Percentiles rank a stretch among this genome's conserved stretches.
phyloP scores from a whole-genome alignment of 2,329 filamentous ascomycete species.

The Davidsoniella neocaledoniae region DNA sequence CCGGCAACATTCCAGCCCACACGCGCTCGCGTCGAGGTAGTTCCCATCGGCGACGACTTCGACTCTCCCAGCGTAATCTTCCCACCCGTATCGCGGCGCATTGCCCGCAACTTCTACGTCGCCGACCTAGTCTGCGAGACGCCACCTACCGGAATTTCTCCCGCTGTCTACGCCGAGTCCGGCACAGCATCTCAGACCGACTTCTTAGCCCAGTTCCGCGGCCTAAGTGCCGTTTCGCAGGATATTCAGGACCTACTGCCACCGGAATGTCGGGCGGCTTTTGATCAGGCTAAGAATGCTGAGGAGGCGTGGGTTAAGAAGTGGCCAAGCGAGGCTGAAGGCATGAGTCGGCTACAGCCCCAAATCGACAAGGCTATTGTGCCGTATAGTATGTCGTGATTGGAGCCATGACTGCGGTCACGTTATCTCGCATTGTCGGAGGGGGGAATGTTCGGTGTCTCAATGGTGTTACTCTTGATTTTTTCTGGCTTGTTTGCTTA shows the following conservation, averaged over 20 bases:
- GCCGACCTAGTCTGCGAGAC: constrained; percentile 38
- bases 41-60: constrained; percentile 21
- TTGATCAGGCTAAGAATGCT: constrained; percentile 46
- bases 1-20: constrained; percentile 81
- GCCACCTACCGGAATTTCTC: constrained; percentile 29
- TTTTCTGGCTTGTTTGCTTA: not conserved
- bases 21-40: constrained; percentile 56
- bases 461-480: constrained; percentile 12
- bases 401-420: not conserved
- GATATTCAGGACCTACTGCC: constrained; percentile 52
- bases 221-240: constrained; percentile 45
- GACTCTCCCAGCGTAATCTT: constrained; percentile 23
- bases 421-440: not conserved
- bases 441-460: constrained; percentile 4
- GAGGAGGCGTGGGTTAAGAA: constrained; percentile 57
- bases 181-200: constrained; percentile 23
- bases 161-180: constrained; percentile 24
- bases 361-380: constrained; percentile 49
- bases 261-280: constrained; percentile 52
- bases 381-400: constrained; percentile 32
- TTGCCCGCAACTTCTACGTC: constrained; percentile 39
- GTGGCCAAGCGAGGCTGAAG: constrained; percentile 37
- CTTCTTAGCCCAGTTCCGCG: constrained; percentile 37
- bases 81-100: constrained; percentile 29
- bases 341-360: constrained; percentile 29